Percentiles rank a stretch among this genome's conserved stretches.
Evolutionary conservation across 2,329 filamentous ascomycete genomes (phyloP).

Genomic region (Trichophyton rubrum): DNA sequence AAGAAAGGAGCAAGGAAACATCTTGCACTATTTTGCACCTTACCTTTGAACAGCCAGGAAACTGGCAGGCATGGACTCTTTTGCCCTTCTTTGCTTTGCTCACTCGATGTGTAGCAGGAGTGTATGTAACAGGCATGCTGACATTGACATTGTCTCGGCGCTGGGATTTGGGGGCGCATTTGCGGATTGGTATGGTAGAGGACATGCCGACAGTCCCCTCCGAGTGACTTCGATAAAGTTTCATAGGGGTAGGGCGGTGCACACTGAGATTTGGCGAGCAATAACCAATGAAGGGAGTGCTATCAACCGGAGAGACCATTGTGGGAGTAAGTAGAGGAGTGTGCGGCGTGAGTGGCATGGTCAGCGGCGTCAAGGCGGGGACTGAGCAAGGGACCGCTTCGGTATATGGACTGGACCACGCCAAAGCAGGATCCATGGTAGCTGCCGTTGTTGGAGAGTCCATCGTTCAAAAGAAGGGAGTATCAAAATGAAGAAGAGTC

Average conservation of each 20-base stretch:
- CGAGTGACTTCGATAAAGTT: conserved; percentile 4
- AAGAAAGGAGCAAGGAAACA: conserved; percentile 5
- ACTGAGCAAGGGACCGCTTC: neutral
- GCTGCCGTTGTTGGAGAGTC: neutral
- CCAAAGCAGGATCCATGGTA: neutral
- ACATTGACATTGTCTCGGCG: conserved; percentile 2
- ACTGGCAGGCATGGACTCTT: conserved; percentile 38
- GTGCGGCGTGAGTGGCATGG: neutral
- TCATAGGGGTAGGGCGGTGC: neutral
- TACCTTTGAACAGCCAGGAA: conserved; percentile 38
- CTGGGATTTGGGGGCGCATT: neutral
- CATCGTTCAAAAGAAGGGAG: neutral
- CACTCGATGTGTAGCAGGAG: conserved; percentile 38
- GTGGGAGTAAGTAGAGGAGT: conserved; percentile 2
- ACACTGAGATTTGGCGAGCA: neutral
- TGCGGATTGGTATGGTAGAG: neutral
- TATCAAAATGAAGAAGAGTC: neutral
- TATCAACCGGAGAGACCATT: neutral
- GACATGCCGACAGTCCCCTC: neutral
- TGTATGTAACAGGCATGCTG: conserved; percentile 27
- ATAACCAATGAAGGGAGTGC: neutral
- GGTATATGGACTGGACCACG: neutral
- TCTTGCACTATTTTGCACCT: conserved; percentile 10
- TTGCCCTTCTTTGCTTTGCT: conserved; percentile 43
- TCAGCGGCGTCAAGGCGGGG: neutral